Base-by-base conservation (phyloP, 2,329 filamentous ascomycete species). In the Bipolaris gigantea region DNA sequence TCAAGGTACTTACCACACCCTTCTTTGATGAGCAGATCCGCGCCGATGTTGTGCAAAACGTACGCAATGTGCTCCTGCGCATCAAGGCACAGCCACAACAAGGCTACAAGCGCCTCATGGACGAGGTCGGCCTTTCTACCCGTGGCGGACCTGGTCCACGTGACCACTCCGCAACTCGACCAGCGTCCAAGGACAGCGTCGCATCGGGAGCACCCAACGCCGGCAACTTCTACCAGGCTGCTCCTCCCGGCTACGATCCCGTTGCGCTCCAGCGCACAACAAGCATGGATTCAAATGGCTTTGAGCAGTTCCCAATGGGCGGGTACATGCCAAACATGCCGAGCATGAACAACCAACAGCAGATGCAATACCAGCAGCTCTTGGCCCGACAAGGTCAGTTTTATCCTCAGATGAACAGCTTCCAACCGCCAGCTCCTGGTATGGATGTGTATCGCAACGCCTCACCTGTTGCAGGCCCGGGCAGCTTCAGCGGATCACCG, bases 101-200 rank as follows among this genome's bases (percentile, higher is more conserved):
- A 77, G 94, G 94, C 48, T 99, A 99, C 80, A 99, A 97, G 82
- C 89, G 94, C 48, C 79, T 99, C 56, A 99, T 99, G 94, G 94
- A 99, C 68, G 94, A 99, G 73, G 94, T 99, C 64, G 92, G 93
- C 56, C 79, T 99, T 34, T 95, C 93, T 1, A 80, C 79, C 16
- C 77, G 80, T 38, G 74, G 73, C 48, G 76, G 77, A 47, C 73
- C 76, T 35, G 67, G 66, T 23, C 67, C 72, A 49, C 70, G 73
- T 19, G 72, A 75, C 19, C 68, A 70, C 46, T 73, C 71, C 8
- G 59, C 65, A n/a, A 71, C 73, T 13, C 67, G 73, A 11, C 70
- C 72, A 19, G 72, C 69, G 23, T 73, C 70, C n/a, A 73, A 72
- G 54, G 71, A 72, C 36, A 73, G 71, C 55, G 63, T 64, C 15